These are phyloP conservation scores for Fusarium duplospermum DNA, from an alignment of 2,329 filamentous ascomycete species.

Conservation along the genomic window DNA sequence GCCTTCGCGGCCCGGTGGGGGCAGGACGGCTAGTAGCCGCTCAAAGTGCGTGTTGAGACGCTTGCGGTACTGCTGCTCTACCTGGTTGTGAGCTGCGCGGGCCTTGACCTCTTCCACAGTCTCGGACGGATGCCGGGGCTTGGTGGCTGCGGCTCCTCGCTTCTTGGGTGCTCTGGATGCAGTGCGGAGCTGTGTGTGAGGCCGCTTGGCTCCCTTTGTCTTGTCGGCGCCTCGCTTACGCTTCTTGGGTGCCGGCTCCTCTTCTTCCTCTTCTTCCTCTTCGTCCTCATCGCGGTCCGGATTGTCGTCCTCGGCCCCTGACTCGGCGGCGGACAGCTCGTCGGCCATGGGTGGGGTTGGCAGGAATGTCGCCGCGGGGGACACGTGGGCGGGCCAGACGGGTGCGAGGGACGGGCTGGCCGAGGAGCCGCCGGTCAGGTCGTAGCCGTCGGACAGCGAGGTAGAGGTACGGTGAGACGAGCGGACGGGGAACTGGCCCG, in stretches of 20 bases:
- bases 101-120: slow-evolving; percentile 43
- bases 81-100: slow-evolving; percentile 56
- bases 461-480: slow-evolving; percentile 31
- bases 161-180: slow-evolving; percentile 43
- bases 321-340: slow-evolving; percentile 35
- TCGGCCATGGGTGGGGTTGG: slow-evolving; percentile 42
- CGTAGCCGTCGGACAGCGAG: slow-evolving; percentile 35
- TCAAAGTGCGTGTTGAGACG: slow-evolving; percentile 60
- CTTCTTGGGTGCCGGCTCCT: slow-evolving; percentile 24
- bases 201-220: slow-evolving; percentile 25
- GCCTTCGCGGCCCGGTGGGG: slow-evolving; percentile 46
- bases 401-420: slow-evolving; percentile 26
- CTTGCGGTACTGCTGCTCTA: slow-evolving; percentile 62
- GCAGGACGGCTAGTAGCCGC: slow-evolving; percentile 55
- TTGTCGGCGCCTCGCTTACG: slow-evolving; percentile 25
- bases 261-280: slow-evolving; percentile 12
- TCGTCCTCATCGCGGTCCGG: slow-evolving; percentile 21
- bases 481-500: slow-evolving; percentile 34
- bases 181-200: slow-evolving; percentile 40
- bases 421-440: slow-evolving; percentile 23
- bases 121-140: slow-evolving; percentile 38
- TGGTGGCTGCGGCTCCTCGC: slow-evolving; percentile 23
- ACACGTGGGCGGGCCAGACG: slow-evolving; percentile 41
- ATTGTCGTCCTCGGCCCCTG: slow-evolving; percentile 31
- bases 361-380: slow-evolving; percentile 36